Evolutionary conservation across 768 basidiomycete species (phyloP).

Genomic region (Boletus sp.): DNA sequence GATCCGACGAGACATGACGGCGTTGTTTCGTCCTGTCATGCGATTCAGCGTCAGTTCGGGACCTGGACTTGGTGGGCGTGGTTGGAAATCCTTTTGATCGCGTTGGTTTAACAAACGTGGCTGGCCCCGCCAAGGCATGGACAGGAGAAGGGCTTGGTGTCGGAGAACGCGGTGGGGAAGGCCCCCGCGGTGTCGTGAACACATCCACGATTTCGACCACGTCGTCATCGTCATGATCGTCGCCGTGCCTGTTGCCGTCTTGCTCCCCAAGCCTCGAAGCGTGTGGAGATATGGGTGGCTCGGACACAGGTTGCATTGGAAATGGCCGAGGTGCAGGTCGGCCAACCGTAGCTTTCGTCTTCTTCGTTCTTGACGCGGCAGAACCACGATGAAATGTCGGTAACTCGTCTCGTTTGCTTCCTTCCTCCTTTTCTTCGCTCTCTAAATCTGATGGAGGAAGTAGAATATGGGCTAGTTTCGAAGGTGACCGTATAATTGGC

Average conservation of each 20-base stretch:
- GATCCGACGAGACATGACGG: constrained; percentile 1
- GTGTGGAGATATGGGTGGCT: not conserved
- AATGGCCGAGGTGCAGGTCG: constrained; percentile 22
- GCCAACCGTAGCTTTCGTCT: not conserved
- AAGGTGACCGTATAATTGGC: not conserved
- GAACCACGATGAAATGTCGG: constrained; percentile 22
- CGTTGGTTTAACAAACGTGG: not conserved
- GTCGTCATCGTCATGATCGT: not conserved
- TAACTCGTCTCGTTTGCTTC: constrained; percentile 10
- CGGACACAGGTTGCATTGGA: constrained; percentile 23
- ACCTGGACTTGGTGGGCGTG: constrained; percentile 9
- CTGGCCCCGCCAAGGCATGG: not conserved
- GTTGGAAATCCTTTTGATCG: constrained; percentile 4
- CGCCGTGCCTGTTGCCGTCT: not conserved
- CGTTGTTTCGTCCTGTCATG: not conserved
- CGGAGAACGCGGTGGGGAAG: constrained; percentile 23
- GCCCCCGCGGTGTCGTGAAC: constrained; percentile 21
- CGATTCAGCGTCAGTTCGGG: not conserved
- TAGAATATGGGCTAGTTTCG: constrained; percentile 15
- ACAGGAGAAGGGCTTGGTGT: constrained; percentile 18
- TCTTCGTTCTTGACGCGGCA: not conserved
- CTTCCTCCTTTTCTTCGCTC: constrained; percentile 12
- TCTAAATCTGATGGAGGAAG: constrained; percentile 7
- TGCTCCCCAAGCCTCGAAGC: not conserved
- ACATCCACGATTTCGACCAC: constrained; percentile 16